These are phyloP conservation scores for Alectoria sarmentosa DNA, from an alignment of 495 filamentous ascomycete species.

Conservation along the genomic window DNA sequence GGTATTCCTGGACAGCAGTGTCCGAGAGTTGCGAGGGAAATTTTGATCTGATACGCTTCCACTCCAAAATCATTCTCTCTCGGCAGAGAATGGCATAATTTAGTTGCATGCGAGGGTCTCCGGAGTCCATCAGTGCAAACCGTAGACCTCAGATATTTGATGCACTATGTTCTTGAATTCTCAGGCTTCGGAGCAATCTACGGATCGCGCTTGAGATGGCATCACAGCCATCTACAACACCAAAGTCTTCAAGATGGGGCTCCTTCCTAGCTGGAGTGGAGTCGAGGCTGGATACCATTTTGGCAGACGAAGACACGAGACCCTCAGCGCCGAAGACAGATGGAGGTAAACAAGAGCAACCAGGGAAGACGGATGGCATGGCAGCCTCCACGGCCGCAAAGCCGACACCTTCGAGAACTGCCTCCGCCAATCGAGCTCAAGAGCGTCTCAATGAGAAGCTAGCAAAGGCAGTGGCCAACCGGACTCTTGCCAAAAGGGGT, in stretches of 20 bases:
- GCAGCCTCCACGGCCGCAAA: constrained; percentile 25
- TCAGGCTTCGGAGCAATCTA: neutral
- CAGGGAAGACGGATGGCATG: constrained; percentile 21
- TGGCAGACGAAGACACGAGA: constrained; percentile 61
- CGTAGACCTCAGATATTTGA: neutral
- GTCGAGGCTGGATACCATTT: constrained; percentile 83
- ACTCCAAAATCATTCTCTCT: neutral
- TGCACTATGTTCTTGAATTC: constrained; percentile 8
- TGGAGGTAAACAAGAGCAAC: constrained; percentile 28
- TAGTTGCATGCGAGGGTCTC: constrained; percentile 4
- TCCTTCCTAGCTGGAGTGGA: constrained; percentile 89
- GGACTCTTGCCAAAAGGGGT: constrained; percentile 28
- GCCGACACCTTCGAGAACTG: constrained; percentile 29
- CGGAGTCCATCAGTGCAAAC: neutral
- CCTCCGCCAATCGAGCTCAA: constrained; percentile 56
- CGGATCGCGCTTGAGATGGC: constrained; percentile 20
- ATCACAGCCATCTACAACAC: constrained; percentile 19
- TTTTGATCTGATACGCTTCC: neutral
- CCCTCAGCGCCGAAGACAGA: constrained; percentile 17
- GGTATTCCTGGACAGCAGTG: neutral
- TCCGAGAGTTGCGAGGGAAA: neutral
- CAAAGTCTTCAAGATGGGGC: constrained; percentile 56
- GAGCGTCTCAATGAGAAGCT: constrained; percentile 81
- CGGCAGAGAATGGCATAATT: neutral
- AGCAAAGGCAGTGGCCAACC: constrained; percentile 55